Evolutionary conservation across 495 filamentous ascomycete species (phyloP).

Genomic region (Pseudomonodictys pantanalensis): DNA sequence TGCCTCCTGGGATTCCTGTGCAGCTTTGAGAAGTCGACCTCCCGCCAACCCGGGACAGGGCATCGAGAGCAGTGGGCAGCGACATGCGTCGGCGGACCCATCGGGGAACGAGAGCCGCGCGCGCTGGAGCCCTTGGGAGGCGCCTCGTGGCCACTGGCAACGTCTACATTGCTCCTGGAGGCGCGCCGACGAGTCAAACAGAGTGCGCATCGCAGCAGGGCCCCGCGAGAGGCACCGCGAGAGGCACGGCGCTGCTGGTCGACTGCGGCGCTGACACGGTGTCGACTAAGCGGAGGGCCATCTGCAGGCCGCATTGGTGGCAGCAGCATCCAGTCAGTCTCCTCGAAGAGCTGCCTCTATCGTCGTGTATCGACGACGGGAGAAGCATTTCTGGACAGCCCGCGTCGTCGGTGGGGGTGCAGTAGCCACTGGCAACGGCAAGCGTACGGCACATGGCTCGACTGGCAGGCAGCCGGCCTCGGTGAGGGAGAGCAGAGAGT

Average conservation of each 20-base stretch:
- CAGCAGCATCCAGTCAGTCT: background rate
- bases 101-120: background rate
- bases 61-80: background rate
- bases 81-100: slow-evolving; percentile 2
- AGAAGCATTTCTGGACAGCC: no score
- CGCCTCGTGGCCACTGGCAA: background rate
- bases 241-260: background rate
- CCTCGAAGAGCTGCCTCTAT: background rate
- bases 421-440: background rate
- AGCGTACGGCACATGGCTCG: background rate
- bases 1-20: background rate
- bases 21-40: background rate
- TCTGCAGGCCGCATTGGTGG: background rate
- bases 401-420: background rate
- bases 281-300: slow-evolving; percentile 19
- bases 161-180: background rate
- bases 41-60: slow-evolving; percentile 21
- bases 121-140: background rate
- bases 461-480: background rate
- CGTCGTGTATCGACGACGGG: no score
- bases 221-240: slow-evolving; percentile 22
- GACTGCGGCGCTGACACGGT: slow-evolving; percentile 21
- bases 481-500: background rate
- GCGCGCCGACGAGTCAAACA: slow-evolving; percentile 1
- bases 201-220: slow-evolving; percentile 16